These are phyloP conservation scores for Taphrina populina DNA, from an alignment of 1,139 yeast species.

Conservation along the genomic window DNA sequence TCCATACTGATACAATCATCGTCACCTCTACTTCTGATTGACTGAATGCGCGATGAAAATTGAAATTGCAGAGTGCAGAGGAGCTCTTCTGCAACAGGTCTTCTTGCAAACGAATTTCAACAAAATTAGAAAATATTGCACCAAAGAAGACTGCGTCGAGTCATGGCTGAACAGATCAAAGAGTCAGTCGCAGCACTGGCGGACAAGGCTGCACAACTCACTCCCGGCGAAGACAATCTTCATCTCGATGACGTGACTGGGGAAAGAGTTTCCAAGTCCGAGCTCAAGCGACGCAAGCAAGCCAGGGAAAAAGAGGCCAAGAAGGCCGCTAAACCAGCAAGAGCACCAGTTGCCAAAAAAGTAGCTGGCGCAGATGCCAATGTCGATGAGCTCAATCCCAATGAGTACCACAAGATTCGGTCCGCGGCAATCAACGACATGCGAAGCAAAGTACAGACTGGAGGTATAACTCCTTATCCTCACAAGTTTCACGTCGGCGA, in stretches of 20 bases:
- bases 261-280: constrained; percentile 93
- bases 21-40: too few relatives aligned
- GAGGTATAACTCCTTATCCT: constrained; percentile 85
- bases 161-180: constrained; percentile 26
- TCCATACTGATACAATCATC: too few relatives aligned
- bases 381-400: constrained; percentile 83
- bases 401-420: constrained; percentile 87
- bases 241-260: constrained; percentile 93
- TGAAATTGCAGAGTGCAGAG: too few relatives aligned
- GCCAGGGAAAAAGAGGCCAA: constrained; percentile 73
- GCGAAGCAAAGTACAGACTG: constrained; percentile 55
- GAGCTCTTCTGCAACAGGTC: too few relatives aligned
- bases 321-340: constrained; percentile 62
- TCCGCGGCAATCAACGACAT: constrained; percentile 83
- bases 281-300: constrained; percentile 94
- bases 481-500: constrained; percentile 81
- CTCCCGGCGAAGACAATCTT: constrained; percentile 51
- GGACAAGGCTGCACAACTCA: constrained; percentile 10
- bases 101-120: too few relatives aligned
- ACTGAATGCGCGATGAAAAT: too few relatives aligned
- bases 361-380: constrained; percentile 54
- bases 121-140: too few relatives aligned
- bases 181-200: constrained; percentile 21
- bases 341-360: constrained; percentile 45
- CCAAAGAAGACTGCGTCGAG: too few relatives aligned